Evolutionary conservation across 257 asterid genomes (phyloP).

Genomic region (Forsythia suspensa): DNA sequence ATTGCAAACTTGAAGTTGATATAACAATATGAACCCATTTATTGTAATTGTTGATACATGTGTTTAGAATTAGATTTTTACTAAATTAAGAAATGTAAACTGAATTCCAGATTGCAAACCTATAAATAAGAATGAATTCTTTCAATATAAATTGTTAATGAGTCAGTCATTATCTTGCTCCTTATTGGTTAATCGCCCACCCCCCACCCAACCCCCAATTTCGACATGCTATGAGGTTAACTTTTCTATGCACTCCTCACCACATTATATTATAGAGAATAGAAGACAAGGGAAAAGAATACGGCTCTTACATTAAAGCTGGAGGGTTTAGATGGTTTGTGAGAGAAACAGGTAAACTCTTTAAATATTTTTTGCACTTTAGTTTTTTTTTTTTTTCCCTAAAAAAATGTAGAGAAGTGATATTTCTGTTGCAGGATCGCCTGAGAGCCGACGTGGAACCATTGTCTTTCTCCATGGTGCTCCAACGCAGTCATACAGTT

Average conservation of each 20-base stretch:
- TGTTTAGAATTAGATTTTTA: not conserved
- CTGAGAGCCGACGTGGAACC: constrained; percentile 77
- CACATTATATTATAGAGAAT: constrained; percentile 50
- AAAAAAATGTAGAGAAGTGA: constrained; percentile 10
- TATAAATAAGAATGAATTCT: not conserved
- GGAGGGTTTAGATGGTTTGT: constrained; percentile 95
- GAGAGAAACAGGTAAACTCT: constrained; percentile 80
- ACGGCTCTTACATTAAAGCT: constrained; percentile 67
- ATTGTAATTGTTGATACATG: not conserved
- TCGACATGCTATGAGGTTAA: constrained; percentile 15
- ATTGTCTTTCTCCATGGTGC: constrained; percentile 94
- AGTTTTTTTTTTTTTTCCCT: not conserved
- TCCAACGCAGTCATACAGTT: constrained; percentile 95
- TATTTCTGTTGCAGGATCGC: constrained; percentile 59
- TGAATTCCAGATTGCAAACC: not conserved
- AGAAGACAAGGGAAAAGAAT: constrained; percentile 86
- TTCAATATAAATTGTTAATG: not conserved
- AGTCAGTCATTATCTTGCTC: not conserved
- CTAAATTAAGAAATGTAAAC: not conserved
- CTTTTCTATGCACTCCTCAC: constrained; percentile 5
- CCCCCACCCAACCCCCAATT: not conserved
- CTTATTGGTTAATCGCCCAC: not conserved
- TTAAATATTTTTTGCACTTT: not conserved
- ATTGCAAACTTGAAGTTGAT: not conserved
- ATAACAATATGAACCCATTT: not conserved